Percentiles rank a stretch among this genome's conserved stretches.
phyloP scores from a whole-genome alignment of 768 basidiomycete genomes.

The Pisolithus marmoratus region DNA sequence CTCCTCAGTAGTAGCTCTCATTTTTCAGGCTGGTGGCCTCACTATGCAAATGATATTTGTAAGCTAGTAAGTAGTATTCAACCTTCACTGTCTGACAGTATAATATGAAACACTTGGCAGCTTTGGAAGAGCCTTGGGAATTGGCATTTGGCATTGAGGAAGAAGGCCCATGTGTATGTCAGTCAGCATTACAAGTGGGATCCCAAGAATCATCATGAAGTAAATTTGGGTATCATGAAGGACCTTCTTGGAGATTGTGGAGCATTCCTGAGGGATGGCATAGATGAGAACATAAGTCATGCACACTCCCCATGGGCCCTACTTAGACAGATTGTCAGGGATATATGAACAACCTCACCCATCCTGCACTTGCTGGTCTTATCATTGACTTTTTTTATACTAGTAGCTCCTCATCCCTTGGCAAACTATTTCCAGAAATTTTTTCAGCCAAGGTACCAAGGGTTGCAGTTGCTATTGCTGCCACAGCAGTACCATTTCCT shows the following conservation, averaged over 20 bases:
- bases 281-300: not conserved
- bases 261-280: not conserved
- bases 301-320: not conserved
- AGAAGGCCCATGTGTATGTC: constrained; percentile 1
- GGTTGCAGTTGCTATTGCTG: constrained; percentile 1
- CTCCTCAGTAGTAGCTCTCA: not conserved
- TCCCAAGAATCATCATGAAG: not conserved
- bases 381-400: constrained; percentile 6
- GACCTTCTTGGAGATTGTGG: not conserved
- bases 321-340: not conserved
- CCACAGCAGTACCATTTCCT: not conserved
- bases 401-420: not conserved
- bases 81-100: not conserved
- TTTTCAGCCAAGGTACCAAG: constrained; percentile 1
- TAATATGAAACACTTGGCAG: not conserved
- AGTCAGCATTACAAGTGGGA: not conserved
- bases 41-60: not conserved
- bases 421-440: constrained; percentile 4
- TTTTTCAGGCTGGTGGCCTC: constrained; percentile 4
- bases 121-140: constrained; percentile 2
- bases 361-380: not conserved
- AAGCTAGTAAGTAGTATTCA: not conserved
- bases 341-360: constrained; percentile 4
- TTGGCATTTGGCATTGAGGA: not conserved
- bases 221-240: not conserved